Evolutionary conservation across 257 asterid species (phyloP).

Genomic region (Prunella vulgaris): DNA sequence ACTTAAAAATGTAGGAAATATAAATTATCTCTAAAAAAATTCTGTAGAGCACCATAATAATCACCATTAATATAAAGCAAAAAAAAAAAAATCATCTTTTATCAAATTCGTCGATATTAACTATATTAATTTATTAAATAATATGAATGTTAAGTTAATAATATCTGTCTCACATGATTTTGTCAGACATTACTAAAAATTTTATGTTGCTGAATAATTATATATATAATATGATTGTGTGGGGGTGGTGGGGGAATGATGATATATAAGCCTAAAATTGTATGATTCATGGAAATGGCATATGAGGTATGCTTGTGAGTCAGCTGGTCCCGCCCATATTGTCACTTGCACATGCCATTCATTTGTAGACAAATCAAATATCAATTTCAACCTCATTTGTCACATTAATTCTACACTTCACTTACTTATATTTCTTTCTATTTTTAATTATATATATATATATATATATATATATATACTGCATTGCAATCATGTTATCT

Average conservation of each 20-base stretch:
- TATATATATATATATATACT: too few relatives aligned
- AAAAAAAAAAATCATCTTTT: too few relatives aligned
- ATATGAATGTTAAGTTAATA: too few relatives aligned
- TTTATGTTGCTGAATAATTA: too few relatives aligned
- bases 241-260: not conserved
- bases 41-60: too few relatives aligned
- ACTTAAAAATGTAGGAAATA: too few relatives aligned
- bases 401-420: not conserved
- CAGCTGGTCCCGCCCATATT: constrained; percentile 46
- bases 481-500: too few relatives aligned
- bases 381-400: constrained; percentile 20
- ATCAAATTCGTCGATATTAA: too few relatives aligned
- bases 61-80: too few relatives aligned
- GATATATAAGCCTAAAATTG: not conserved
- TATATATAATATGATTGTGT: not conserved
- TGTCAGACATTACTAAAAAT: not conserved
- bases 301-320: constrained; percentile 28
- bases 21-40: too few relatives aligned
- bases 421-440: constrained; percentile 1
- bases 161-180: not conserved
- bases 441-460: too few relatives aligned
- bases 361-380: constrained; percentile 20
- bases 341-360: constrained; percentile 50
- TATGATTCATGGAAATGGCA: constrained; percentile 1
- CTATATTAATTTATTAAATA: too few relatives aligned